phyloP scores from a whole-genome alignment of 2,329 filamentous ascomycete species.

The Botrytis byssoidea region DNA sequence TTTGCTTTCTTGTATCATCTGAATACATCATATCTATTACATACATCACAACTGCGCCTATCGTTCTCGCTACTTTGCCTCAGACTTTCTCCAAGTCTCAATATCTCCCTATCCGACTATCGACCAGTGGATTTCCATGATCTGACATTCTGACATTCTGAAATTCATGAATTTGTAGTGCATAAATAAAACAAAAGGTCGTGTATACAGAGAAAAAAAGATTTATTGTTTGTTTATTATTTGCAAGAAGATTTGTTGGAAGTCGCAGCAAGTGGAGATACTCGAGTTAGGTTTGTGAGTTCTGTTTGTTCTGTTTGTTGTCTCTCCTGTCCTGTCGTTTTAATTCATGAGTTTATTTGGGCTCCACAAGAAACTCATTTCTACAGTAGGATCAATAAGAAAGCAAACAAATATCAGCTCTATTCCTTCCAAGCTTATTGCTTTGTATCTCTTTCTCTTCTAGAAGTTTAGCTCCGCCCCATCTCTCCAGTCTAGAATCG shows the following conservation, averaged over 20 bases:
- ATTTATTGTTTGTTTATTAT: neutral
- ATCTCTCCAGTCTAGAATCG: constrained; percentile 16
- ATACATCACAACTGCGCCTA: constrained; percentile 3
- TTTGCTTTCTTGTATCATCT: neutral
- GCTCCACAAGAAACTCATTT: constrained; percentile 18
- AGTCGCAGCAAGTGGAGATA: constrained; percentile 11
- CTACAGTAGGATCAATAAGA: constrained; percentile 15
- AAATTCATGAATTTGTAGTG: neutral
- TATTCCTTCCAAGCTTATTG: neutral
- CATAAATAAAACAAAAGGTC: constrained; percentile 6
- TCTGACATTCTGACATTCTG: neutral
- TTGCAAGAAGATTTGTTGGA: constrained; percentile 5
- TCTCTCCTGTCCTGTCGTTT: constrained; percentile 1
- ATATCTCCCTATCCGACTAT: neutral
- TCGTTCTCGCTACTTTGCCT: constrained; percentile 5
- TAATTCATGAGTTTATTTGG: neutral
- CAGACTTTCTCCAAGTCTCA: neutral
- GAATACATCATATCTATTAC: neutral
- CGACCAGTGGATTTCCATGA: neutral
- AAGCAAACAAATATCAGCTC: constrained; percentile 18
- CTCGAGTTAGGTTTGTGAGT: constrained; percentile 12
- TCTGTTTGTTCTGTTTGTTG: constrained; percentile 18
- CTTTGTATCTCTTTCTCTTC: constrained; percentile 15
- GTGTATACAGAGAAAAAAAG: neutral
- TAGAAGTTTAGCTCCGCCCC: constrained; percentile 27